A percentile compares a stretch with the other conserved stretches of the same genome.
Conservation (phyloP, 2,329 filamentous ascomycete genomes). For the Ophiostoma piceae region DNA sequence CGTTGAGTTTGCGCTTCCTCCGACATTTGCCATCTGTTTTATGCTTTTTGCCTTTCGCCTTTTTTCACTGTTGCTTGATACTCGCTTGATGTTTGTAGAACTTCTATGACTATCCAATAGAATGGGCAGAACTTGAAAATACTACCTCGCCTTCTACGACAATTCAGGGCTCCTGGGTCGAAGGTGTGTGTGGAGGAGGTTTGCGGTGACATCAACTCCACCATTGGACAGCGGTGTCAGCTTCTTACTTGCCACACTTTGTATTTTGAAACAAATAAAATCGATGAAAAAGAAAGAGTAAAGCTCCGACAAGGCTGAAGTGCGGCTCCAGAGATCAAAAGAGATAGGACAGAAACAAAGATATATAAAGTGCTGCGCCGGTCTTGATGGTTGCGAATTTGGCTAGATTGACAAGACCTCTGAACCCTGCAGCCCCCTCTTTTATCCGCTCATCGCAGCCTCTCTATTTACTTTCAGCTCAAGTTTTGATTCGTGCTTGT, state of each 20-base stretch:
- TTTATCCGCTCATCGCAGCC: background rate
- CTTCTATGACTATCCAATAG: background rate
- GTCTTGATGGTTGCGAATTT: constrained; percentile 38
- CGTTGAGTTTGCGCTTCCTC: background rate
- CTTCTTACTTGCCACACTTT: background rate
- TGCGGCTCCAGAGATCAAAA: background rate
- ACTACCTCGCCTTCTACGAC: background rate
- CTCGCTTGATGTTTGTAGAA: background rate
- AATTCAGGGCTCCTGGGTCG: background rate
- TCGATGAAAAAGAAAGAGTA: background rate
- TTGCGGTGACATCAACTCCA: background rate
- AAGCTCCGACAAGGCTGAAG: background rate
- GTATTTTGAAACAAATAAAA: background rate
- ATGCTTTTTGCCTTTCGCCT: background rate
- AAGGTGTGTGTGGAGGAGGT: background rate
- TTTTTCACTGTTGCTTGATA: background rate
- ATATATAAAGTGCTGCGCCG: background rate
- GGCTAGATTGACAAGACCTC: constrained; percentile 45
- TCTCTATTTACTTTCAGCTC: background rate
- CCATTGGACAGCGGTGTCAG: background rate
- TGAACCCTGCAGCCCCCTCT: background rate
- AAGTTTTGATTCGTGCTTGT: background rate
- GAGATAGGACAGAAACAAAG: background rate
- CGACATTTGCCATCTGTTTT: background rate
- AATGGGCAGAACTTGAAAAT: background rate